Evolutionary conservation across 768 basidiomycete genomes (phyloP).

Genomic region (Serpula lacrymans): DNA sequence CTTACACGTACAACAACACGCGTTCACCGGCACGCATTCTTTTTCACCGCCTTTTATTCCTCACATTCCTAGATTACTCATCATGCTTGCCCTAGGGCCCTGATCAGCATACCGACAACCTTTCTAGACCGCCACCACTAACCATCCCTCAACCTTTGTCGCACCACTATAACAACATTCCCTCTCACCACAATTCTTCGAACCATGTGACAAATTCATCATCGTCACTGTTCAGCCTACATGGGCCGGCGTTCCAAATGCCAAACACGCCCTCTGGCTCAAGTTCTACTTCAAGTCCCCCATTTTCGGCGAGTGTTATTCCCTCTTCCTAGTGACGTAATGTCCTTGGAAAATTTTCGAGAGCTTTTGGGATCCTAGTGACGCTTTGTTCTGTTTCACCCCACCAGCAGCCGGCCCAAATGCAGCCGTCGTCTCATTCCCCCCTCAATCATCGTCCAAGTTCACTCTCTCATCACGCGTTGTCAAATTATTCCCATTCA

Average conservation of each 20-base stretch:
- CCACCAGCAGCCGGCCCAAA: constrained; percentile 62
- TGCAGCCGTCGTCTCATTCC: constrained; percentile 55
- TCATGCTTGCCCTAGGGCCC: constrained; percentile 34
- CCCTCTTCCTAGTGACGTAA: constrained; percentile 29
- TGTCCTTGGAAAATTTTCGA: constrained; percentile 27
- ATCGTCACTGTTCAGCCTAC: constrained; percentile 49
- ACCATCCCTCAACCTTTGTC: constrained; percentile 56
- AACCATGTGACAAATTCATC: constrained; percentile 34
- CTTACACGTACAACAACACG: neutral
- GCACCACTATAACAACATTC: constrained; percentile 44
- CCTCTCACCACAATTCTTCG: constrained; percentile 38
- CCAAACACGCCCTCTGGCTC: constrained; percentile 72
- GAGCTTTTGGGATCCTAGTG: constrained; percentile 56
- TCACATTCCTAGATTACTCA: neutral
- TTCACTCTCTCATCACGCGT: constrained; percentile 34
- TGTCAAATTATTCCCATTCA: constrained; percentile 42
- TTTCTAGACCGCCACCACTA: constrained; percentile 49
- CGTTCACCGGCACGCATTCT: constrained; percentile 2
- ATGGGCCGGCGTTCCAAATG: constrained; percentile 58
- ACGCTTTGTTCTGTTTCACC: constrained; percentile 38
- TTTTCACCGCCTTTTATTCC: too few species aligned
- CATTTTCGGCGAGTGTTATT: constrained; percentile 84
- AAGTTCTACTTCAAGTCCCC: constrained; percentile 70
- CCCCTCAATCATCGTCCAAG: constrained; percentile 47
- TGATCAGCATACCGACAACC: constrained; percentile 37